Conservation (phyloP, 305 asterid genomes). For the Rubia peregrina region DNA sequence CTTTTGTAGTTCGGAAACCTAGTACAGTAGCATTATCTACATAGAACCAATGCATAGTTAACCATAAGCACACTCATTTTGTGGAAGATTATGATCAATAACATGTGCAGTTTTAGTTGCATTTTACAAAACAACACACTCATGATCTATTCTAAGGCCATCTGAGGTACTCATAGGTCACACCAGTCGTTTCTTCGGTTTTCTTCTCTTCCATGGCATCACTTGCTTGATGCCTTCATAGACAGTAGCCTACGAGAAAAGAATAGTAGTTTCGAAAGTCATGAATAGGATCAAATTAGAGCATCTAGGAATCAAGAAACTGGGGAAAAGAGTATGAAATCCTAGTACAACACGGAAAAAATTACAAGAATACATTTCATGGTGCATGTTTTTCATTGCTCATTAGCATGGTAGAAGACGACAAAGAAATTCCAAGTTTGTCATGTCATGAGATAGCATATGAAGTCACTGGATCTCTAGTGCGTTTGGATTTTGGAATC, state of each 20-base stretch:
- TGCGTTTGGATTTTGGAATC: neutral
- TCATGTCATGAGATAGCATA: neutral
- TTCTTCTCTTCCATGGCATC: slow-evolving; percentile 47
- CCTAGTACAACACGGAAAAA: neutral
- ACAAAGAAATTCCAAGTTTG: neutral
- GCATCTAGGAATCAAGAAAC: neutral
- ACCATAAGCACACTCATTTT: neutral
- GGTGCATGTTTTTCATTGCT: too few relatives aligned
- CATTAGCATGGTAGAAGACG: neutral
- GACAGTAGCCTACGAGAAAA: slow-evolving; percentile 34
- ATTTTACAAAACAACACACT: neutral
- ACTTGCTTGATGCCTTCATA: slow-evolving; percentile 53
- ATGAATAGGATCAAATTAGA: neutral
- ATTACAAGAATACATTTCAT: slow-evolving; percentile 1
- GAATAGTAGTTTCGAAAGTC: neutral
- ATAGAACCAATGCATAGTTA: neutral
- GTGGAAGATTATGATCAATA: neutral
- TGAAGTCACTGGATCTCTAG: neutral
- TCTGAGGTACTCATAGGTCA: neutral
- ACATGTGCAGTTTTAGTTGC: neutral
- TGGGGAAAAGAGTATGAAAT: neutral
- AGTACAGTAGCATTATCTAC: neutral
- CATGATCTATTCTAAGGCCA: neutral
- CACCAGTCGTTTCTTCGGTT: slow-evolving; percentile 25
- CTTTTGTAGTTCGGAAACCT: neutral